Evolutionary conservation across 163 green algal genomes (phyloP).

Genomic region (Trebouxia gelatinosa): DNA sequence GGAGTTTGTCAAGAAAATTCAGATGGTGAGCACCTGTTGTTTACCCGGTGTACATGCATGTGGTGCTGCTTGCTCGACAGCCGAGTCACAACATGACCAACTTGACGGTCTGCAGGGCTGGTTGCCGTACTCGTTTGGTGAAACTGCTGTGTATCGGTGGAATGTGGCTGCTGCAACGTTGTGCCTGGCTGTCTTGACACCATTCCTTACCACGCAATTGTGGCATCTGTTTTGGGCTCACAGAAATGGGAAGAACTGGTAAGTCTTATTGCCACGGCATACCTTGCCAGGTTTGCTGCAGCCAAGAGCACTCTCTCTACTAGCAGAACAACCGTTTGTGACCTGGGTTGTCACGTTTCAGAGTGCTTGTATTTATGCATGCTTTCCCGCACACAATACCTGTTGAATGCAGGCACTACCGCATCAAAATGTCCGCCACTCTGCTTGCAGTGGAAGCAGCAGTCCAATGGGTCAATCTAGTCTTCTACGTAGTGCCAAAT

Average conservation of each 20-base stretch:
- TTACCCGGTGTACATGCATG: neutral
- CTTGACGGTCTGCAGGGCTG: neutral
- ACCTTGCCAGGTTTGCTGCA: no score
- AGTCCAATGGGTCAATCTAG: no score
- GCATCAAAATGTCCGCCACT: no score
- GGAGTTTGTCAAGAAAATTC: neutral
- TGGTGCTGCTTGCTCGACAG: neutral
- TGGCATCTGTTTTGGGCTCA: neutral
- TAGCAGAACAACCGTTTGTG: no score
- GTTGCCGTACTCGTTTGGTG: neutral
- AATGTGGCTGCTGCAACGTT: neutral
- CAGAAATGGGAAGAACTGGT: neutral
- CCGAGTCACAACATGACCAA: neutral
- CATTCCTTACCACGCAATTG: neutral
- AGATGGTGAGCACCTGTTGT: neutral
- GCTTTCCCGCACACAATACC: no score
- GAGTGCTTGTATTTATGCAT: no score
- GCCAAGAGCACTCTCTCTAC: no score
- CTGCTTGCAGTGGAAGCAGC: no score
- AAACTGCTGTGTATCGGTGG: neutral
- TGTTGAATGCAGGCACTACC: no score
- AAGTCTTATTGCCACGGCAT: no score
- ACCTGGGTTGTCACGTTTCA: no score
- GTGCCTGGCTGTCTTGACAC: neutral
- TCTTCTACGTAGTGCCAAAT: no score